These are phyloP conservation scores for Lodderomyces elongisporus DNA, from an alignment of 1,139 yeast species.

Conservation along the genomic window DNA sequence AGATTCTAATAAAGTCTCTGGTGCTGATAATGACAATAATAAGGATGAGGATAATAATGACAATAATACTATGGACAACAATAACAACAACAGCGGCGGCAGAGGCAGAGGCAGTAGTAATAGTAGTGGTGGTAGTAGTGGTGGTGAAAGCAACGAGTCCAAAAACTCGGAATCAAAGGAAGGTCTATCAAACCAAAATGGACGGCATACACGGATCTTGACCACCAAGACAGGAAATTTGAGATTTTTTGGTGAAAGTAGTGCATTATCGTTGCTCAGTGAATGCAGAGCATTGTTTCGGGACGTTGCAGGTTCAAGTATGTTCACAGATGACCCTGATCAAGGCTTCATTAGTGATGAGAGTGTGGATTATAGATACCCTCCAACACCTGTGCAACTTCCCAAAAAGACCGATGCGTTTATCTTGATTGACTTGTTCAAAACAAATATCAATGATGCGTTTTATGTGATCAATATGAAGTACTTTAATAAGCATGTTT, in stretches of 20 bases:
- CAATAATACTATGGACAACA: no score
- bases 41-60: no score
- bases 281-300: constrained; percentile 20
- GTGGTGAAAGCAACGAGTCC: background rate
- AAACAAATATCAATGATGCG: constrained; percentile 29
- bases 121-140: no score
- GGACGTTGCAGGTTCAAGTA: constrained; percentile 12
- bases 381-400: constrained; percentile 19
- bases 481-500: constrained; percentile 19
- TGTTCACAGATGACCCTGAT: constrained; percentile 31
- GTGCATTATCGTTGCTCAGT: constrained; percentile 21
- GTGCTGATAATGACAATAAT: no score
- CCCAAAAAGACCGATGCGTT: constrained; percentile 20
- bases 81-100: no score
- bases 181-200: constrained; percentile 14
- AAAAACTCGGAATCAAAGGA: constrained; percentile 7
- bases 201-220: constrained; percentile 15
- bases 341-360: constrained; percentile 28
- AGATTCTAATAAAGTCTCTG: no score
- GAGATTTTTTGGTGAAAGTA: constrained; percentile 23
- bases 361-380: constrained; percentile 18
- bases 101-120: no score
- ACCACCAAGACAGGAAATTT: constrained; percentile 17
- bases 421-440: constrained; percentile 24
- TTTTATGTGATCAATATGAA: constrained; percentile 32